phyloP scores from a whole-genome alignment of 345 rosid species.

The Camelina laxa region DNA sequence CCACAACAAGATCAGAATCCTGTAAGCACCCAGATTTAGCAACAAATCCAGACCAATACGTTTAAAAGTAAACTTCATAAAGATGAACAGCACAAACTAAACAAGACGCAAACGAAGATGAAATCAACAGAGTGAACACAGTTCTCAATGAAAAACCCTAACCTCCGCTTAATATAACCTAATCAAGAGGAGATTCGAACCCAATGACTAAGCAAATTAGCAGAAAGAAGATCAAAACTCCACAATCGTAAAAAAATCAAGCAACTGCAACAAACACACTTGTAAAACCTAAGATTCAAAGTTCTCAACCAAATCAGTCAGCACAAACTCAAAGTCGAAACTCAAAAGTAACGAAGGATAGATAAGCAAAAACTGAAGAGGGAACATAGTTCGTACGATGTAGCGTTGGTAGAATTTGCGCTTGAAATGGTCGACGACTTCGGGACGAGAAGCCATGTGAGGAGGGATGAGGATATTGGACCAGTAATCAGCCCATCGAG shows the following conservation, averaged over 20 bases:
- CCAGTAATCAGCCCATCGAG: constrained; percentile 93
- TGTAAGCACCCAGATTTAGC: constrained; percentile 36
- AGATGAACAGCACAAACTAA: background rate
- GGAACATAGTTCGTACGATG: constrained; percentile 51
- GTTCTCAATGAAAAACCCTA: background rate
- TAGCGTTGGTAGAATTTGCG: constrained; percentile 97
- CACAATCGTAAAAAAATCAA: background rate
- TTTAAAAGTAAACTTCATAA: background rate
- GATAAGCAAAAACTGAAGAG: background rate
- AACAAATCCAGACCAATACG: constrained; percentile 5
- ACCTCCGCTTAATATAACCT: constrained; percentile 2
- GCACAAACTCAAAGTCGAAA: constrained; percentile 1
- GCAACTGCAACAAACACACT: constrained; percentile 1
- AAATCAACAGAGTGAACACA: background rate
- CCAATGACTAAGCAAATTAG: background rate
- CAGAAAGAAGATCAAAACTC: constrained; percentile 19
- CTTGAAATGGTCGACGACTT: constrained; percentile 85
- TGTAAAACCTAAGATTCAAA: constrained; percentile 23
- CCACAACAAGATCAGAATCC: constrained; percentile 92
- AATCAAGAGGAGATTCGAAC: background rate
- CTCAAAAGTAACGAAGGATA: background rate
- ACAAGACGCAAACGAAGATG: constrained; percentile 2
- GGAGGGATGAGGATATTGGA: constrained; percentile 92
- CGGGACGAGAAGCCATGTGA: constrained; percentile 85
- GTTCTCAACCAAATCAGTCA: constrained; percentile 19